A percentile compares a stretch with the other conserved stretches of the same genome.
These are phyloP conservation scores for Backusella mclennaniae DNA, from an alignment of 192 early-diverging fungal species.

Conservation along the genomic window DNA sequence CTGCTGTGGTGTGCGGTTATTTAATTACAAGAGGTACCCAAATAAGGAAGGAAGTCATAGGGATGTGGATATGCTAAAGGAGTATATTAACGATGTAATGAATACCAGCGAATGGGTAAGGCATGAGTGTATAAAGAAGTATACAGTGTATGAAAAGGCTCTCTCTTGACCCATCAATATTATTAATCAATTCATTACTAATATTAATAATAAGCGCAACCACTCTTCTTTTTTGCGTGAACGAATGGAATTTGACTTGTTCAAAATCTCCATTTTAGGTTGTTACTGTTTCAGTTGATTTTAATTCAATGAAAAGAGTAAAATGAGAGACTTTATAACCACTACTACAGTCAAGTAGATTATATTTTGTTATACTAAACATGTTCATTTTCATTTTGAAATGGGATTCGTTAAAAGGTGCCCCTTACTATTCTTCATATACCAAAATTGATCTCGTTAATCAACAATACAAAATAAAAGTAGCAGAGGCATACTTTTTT, in stretches of 20 bases:
- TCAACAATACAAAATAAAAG: too few species aligned
- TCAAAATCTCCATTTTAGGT: neutral
- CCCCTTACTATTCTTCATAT: too few species aligned
- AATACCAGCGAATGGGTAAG: neutral
- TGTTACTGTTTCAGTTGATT: neutral
- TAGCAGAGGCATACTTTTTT: too few species aligned
- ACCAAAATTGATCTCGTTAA: too few species aligned
- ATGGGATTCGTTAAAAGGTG: too few species aligned
- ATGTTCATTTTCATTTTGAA: too few species aligned
- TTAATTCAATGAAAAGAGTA: too few species aligned
- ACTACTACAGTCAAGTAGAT: too few species aligned
- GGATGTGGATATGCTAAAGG: neutral
- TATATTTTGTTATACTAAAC: too few species aligned
- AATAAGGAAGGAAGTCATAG: neutral
- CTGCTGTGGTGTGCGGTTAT: neutral
- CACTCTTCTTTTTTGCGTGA: neutral
- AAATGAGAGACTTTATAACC: too few species aligned
- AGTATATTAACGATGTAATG: neutral
- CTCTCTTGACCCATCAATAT: neutral
- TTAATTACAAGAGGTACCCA: neutral
- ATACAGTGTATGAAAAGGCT: neutral
- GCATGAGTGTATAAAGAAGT: neutral
- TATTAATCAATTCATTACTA: neutral
- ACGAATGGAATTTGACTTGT: neutral
- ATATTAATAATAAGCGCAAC: neutral